A percentile compares a stretch with the other conserved stretches of the same genome.
phyloP scores from a whole-genome alignment of 345 rosid species.

The Gynandropsis gynandra region DNA sequence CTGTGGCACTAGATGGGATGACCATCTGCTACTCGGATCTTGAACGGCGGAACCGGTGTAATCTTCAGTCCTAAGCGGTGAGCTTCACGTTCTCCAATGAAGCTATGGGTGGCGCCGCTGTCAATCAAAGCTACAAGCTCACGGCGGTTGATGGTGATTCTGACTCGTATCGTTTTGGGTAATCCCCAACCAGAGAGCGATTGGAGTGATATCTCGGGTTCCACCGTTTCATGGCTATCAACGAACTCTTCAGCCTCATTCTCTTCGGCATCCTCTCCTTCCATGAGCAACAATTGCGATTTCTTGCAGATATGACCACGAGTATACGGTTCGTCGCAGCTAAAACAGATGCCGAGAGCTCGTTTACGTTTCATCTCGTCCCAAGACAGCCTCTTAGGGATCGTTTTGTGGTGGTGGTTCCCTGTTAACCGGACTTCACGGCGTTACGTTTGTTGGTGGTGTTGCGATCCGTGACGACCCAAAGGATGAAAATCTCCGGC shows the following conservation, averaged over 20 bases:
- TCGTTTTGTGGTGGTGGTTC: too few species aligned
- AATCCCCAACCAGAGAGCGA: not conserved
- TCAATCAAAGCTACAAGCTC: not conserved
- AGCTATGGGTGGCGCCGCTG: not conserved
- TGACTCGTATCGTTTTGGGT: not conserved
- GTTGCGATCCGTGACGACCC: too few species aligned
- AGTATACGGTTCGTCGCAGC: not conserved
- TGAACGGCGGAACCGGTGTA: not conserved
- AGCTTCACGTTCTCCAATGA: not conserved
- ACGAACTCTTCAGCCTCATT: not conserved
- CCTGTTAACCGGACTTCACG: too few species aligned
- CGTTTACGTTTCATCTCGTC: not conserved
- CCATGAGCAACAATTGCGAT: slow-evolving; percentile 2
- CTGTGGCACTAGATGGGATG: not conserved
- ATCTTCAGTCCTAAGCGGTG: not conserved
- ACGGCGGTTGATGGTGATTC: not conserved
- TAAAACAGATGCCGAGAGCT: not conserved
- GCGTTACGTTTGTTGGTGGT: too few species aligned
- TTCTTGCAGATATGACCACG: not conserved
- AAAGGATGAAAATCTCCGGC: too few species aligned
- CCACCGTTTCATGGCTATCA: not conserved
- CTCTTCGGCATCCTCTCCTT: not conserved
- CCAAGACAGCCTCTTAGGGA: not conserved
- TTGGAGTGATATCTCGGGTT: not conserved
- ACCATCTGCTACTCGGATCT: not conserved